Evolutionary conservation across 306 rosid genomes (phyloP), one percentile per base, ranked within the genome.

Genomic region (Citrullus colocynthis): DNA sequence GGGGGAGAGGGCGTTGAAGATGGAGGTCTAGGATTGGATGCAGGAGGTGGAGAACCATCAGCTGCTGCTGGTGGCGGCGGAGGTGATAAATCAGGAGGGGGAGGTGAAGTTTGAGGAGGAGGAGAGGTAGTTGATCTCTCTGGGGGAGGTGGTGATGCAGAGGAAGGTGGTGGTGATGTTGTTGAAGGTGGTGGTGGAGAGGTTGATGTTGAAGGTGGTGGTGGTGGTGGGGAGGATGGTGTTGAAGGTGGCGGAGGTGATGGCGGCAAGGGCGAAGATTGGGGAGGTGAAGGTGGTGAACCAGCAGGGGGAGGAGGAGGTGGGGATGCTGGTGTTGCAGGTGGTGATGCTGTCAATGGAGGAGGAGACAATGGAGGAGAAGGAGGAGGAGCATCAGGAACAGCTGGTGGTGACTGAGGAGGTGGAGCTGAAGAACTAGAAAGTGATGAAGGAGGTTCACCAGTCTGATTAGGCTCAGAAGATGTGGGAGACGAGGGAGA

Each of bases 11-110:
- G 81, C 79, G 78, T 65, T 58, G 78, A 60, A 11, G 80, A 58
- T 18, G 90, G 92, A 74, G 90, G 90, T 2, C 81, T 28, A 15
- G 85, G 75, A 52, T 87, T 71, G 52, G 87, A n/a, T 81, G 73
- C 76, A 30, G 95, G 95, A 79, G 96, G 89, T 70, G 93, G 92
- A 78, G 91, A 72, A 82, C 28, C 78, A 41, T 8, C 78, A 45
- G 63, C 36, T 28, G 87, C 78, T 12, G 87, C 78, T 16, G 90
- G 89, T 15, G 91, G 86, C 1, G 97, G 74, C 9, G 52, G 34
- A 7, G 74, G 36, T 7, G 11, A 79, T n/a, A 71, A 81, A 80
- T n/a, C 82, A 18, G 91, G 86, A 80, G 85, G 79, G 12, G 92
- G 75, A 34, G 90, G 89, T 20, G 91, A 76, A 49, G 83, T 54